These are phyloP conservation scores for Lolium perenne DNA, from an alignment of 176 grass and related monocot species.

Conservation along the genomic window DNA sequence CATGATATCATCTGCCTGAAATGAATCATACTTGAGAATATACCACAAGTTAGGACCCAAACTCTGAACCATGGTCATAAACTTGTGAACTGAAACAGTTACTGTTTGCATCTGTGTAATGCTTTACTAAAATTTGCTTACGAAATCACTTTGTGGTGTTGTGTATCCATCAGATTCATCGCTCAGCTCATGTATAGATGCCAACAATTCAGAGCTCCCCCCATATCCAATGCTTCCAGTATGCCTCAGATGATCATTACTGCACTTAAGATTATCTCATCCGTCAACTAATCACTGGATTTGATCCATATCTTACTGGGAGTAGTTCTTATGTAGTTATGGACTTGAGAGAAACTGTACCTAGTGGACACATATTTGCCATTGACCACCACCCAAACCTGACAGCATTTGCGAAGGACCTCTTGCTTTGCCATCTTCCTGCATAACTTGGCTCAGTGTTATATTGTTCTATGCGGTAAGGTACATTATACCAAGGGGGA, in stretches of 20 bases:
- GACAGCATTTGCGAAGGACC: constrained; percentile 41
- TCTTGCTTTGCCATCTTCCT: constrained; percentile 55
- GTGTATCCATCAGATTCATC: constrained; percentile 43
- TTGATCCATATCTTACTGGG: constrained; percentile 20
- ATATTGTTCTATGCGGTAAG: neutral
- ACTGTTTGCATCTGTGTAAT: neutral
- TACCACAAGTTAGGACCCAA: neutral
- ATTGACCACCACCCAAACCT: constrained; percentile 54
- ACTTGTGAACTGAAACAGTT: neutral
- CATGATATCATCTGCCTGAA: constrained; percentile 42
- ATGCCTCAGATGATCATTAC: constrained; percentile 44
- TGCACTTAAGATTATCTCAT: constrained; percentile 37
- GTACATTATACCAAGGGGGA: neutral
- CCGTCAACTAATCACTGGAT: constrained; percentile 33
- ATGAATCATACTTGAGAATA: constrained; percentile 31
- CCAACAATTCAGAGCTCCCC: constrained; percentile 41
- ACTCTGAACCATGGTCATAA: neutral
- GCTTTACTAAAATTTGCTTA: constrained; percentile 32
- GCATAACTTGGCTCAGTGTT: constrained; percentile 33
- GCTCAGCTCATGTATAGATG: constrained; percentile 48
- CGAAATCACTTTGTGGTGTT: constrained; percentile 51
- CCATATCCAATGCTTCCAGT: constrained; percentile 45
- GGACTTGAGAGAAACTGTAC: constrained; percentile 37
- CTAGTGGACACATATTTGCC: constrained; percentile 59
- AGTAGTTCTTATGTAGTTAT: neutral